These are phyloP conservation scores for Botryotinia convoluta DNA, from an alignment of 2,329 filamentous ascomycete genomes.

Conservation along the genomic window DNA sequence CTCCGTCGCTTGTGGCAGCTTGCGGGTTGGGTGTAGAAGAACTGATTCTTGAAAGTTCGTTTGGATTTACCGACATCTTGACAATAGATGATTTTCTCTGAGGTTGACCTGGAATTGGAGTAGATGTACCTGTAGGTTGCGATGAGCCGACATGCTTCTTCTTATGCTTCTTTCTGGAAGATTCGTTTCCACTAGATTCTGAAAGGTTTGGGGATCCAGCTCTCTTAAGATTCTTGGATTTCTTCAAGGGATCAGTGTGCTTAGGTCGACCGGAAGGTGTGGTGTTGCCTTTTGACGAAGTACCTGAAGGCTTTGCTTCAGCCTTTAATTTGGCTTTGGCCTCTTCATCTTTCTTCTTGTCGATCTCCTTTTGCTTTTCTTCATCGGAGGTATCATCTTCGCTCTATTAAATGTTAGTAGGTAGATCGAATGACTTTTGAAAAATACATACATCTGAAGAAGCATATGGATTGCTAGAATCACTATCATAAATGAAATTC, in stretches of 20 bases:
- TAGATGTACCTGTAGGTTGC: constrained; percentile 53
- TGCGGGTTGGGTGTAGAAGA: constrained; percentile 32
- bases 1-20: constrained; percentile 65
- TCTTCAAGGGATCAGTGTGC: constrained; percentile 50
- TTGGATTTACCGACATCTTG: constrained; percentile 34
- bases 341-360: constrained; percentile 58
- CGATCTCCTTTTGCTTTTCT: constrained; percentile 62
- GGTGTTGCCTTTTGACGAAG: constrained; percentile 67
- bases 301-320: constrained; percentile 47
- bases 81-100: constrained; percentile 36
- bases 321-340: constrained; percentile 55
- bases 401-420: constrained; percentile 42
- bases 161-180: constrained; percentile 74
- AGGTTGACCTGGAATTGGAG: constrained; percentile 47
- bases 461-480: constrained; percentile 56
- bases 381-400: constrained; percentile 51
- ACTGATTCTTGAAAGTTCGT: constrained; percentile 35
- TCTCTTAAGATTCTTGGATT: constrained; percentile 64
- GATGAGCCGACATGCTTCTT: constrained; percentile 59
- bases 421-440: neutral
- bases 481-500: constrained; percentile 80
- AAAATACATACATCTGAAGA: constrained; percentile 47
- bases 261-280: constrained; percentile 60
- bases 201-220: constrained; percentile 80
- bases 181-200: constrained; percentile 90